phyloP scores from a whole-genome alignment of 257 asterid species.

The Scutellaria baicalensis region DNA sequence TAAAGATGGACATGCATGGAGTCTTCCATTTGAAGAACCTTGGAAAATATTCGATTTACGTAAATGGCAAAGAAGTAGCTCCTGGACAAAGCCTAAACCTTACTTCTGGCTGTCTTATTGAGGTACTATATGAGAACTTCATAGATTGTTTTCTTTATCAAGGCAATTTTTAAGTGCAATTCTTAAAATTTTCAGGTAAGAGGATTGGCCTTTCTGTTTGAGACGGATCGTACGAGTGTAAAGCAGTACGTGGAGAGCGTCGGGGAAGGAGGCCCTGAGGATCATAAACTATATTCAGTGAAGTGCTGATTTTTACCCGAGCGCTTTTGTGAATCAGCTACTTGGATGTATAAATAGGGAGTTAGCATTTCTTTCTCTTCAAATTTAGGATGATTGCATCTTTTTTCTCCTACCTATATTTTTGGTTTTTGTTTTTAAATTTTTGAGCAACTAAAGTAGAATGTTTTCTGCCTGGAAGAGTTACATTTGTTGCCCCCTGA shows the following conservation, averaged over 20 bases:
- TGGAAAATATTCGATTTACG: conserved; percentile 35
- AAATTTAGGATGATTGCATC: not conserved
- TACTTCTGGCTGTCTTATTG: conserved; percentile 47
- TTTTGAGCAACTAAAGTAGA: not conserved
- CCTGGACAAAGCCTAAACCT: conserved; percentile 30
- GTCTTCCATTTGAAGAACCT: conserved; percentile 48
- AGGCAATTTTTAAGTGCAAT: not conserved
- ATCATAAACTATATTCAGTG: conserved; percentile 13
- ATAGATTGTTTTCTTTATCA: not conserved
- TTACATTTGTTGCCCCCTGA: not conserved
- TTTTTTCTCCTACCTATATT: not conserved
- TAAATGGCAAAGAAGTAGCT: conserved; percentile 39
- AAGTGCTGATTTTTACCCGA: conserved; percentile 17
- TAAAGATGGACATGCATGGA: conserved; percentile 47
- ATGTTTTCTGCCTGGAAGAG: not conserved
- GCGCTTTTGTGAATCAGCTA: conserved; percentile 16
- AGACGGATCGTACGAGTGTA: conserved; percentile 26
- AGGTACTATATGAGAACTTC: conserved; percentile 31
- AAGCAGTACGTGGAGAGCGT: conserved; percentile 25
- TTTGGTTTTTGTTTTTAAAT: too few species aligned
- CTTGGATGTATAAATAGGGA: conserved; percentile 16
- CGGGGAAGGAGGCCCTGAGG: conserved; percentile 12
- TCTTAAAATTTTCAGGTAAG: conserved; percentile 40
- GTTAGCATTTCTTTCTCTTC: not conserved
- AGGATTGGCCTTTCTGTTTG: conserved; percentile 43